These are phyloP conservation scores for Geotrichum aggregatum DNA, from an alignment of 1,139 yeast genomes.

Conservation along the genomic window DNA sequence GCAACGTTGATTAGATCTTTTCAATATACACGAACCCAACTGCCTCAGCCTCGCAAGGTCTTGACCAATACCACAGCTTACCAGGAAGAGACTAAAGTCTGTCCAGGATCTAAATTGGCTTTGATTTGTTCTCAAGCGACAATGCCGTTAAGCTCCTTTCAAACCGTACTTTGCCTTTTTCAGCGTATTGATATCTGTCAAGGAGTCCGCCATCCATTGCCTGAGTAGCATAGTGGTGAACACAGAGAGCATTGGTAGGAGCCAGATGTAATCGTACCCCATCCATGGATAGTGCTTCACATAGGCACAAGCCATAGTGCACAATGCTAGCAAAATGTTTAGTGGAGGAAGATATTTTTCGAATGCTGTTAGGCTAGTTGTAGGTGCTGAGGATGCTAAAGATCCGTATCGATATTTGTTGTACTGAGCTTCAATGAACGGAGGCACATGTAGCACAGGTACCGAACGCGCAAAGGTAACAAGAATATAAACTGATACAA, in stretches of 20 bases:
- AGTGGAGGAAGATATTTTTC: slow-evolving; percentile 20
- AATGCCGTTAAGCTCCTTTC: slow-evolving; percentile 36
- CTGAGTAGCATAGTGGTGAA: slow-evolving; percentile 28
- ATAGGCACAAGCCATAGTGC: slow-evolving; percentile 29
- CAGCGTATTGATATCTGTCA: slow-evolving; percentile 27
- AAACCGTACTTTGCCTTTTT: slow-evolving; percentile 30
- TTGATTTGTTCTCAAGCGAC: no score
- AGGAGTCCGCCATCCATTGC: slow-evolving; percentile 33
- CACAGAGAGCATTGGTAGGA: slow-evolving; percentile 32
- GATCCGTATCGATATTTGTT: slow-evolving; percentile 4
- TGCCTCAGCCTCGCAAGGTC: no score
- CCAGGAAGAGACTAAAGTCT: no score
- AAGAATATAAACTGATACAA: slow-evolving; percentile 29
- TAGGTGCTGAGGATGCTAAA: slow-evolving; percentile 10
- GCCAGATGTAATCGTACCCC: slow-evolving; percentile 37
- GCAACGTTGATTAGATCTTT: no score
- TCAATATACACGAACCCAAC: no score
- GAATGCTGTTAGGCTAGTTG: slow-evolving; percentile 9
- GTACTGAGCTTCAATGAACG: no score
- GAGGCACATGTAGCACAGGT: slow-evolving; percentile 6
- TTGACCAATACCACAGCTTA: no score
- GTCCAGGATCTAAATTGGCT: no score
- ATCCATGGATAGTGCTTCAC: slow-evolving; percentile 32
- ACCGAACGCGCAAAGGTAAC: slow-evolving; percentile 20
- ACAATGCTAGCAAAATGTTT: slow-evolving; percentile 27